Evolutionary conservation across 1,139 yeast genomes (phyloP).

Genomic region (Suhomyces ambrosiae): DNA sequence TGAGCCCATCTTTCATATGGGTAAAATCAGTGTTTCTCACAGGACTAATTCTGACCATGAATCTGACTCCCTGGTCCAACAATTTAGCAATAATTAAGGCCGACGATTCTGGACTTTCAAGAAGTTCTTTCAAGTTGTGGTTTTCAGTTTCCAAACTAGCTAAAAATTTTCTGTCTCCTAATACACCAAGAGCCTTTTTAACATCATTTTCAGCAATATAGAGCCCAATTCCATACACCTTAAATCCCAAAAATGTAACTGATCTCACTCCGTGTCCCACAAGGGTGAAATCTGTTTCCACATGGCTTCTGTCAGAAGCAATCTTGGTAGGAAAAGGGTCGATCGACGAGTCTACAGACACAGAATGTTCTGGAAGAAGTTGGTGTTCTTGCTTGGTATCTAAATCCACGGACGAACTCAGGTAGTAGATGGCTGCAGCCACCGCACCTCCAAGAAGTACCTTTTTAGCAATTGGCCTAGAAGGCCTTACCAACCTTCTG

Average conservation of each 20-base stretch:
- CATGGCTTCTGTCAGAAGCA: slow-evolving; percentile 22
- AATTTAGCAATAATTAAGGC: slow-evolving; percentile 55
- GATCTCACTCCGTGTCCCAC: slow-evolving; percentile 81
- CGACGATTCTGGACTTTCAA: slow-evolving; percentile 38
- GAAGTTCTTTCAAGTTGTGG: slow-evolving; percentile 19
- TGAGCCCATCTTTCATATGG: slow-evolving; percentile 86
- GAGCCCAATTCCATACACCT: slow-evolving; percentile 84
- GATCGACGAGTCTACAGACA: slow-evolving; percentile 52
- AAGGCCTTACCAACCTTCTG: slow-evolving; percentile 1
- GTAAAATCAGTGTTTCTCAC: slow-evolving; percentile 86
- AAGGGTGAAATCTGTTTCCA: slow-evolving; percentile 42
- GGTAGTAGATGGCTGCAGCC: slow-evolving; percentile 1
- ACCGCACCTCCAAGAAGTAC: slow-evolving; percentile 2
- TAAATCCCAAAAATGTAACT: slow-evolving; percentile 81
- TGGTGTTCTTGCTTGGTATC: slow-evolving; percentile 5
- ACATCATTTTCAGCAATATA: slow-evolving; percentile 68
- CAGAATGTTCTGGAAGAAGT: slow-evolving; percentile 17
- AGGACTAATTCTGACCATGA: slow-evolving; percentile 78
- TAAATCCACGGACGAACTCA: neutral
- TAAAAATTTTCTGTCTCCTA: slow-evolving; percentile 23
- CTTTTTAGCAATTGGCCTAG: neutral
- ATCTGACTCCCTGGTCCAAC: slow-evolving; percentile 59
- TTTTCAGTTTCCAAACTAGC: slow-evolving; percentile 16
- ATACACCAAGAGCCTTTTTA: slow-evolving; percentile 44
- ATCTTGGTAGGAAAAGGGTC: slow-evolving; percentile 52